Base-by-base conservation (phyloP, 1,284 basidiomycete species). In the Coriolopsis trogii region DNA sequence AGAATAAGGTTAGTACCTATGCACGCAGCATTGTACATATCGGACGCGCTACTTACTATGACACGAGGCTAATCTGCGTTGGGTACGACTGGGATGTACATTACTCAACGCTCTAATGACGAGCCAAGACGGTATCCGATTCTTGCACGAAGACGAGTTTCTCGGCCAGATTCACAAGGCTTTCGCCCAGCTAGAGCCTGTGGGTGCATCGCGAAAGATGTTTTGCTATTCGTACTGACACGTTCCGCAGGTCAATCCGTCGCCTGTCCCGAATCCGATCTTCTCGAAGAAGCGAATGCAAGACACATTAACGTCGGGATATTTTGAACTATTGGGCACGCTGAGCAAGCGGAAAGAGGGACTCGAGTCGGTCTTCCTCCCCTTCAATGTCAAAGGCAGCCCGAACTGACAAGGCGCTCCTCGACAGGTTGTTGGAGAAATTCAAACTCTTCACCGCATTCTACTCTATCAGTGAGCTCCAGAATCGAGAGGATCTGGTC, bases 281-380 rank as follows among this genome's bases (percentile, higher is more conserved):
- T 93, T 99, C 62, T 94, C 95, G 3, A 89, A 89, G 65, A 82
- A 84, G 59, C 80, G 93, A 10, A 81, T 98, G 51, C 79, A 89
- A 41, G 86, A 89, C 30, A 96, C 94, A 0, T 71, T 99, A 55
- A 91, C 93, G 0, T 89, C 84, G 61, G 96, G 95, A 0, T 99
- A 99, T 69, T 87, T 99, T 58, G 95, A 98, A 66, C 95, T 99
- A 88, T 79, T 99, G 2, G 95, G 95, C 3, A 87, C 85, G 1
- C 75, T 99, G 36, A 96, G 92, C 70, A 92, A 89, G 63, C 83
- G 88, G 55, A 80, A 85, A 25, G 92, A 97, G 46, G 97, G 97
- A 12, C 82, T 96, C 23, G 89, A 93, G 93, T 94, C 67, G 56
- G 89, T 76, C n/a, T 42, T 42, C n/a, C 44, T 40, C 3, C 3